Conservation (phyloP, 164 flowering plant genomes). For the Sextonia rubra region DNA sequence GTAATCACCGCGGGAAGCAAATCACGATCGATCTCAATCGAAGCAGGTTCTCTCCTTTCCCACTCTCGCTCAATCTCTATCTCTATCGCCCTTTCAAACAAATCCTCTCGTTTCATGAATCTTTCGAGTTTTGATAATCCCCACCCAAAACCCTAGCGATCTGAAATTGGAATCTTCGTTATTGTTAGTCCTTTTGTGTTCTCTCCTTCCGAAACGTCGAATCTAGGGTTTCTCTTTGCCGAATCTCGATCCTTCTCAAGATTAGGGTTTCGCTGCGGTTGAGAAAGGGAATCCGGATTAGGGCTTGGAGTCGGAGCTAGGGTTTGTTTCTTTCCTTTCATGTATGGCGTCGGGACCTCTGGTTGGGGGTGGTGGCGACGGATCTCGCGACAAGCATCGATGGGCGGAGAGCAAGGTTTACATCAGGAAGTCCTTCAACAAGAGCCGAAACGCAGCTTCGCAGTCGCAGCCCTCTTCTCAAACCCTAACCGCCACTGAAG, state of each 20-base stretch:
- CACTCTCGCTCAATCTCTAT: neutral
- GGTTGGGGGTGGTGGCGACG: constrained; percentile 41
- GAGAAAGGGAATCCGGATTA: neutral
- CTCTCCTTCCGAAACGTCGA: no score
- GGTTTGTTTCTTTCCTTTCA: constrained; percentile 16
- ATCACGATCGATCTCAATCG: neutral
- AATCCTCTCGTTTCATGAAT: neutral
- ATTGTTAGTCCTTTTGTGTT: no score
- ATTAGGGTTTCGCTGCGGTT: neutral
- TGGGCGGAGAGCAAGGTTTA: constrained; percentile 60
- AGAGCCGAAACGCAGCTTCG: constrained; percentile 16
- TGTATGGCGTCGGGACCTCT: constrained; percentile 80
- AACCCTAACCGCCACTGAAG: constrained; percentile 14
- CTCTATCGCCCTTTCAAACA: neutral
- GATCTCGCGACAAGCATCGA: constrained; percentile 47
- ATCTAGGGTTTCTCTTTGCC: neutral
- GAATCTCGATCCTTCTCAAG: neutral
- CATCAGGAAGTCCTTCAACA: constrained; percentile 42
- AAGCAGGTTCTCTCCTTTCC: neutral
- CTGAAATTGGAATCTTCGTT: neutral
- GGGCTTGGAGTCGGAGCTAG: neutral
- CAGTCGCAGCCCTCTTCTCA: constrained; percentile 15
- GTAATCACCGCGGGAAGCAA: no score
- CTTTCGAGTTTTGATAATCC: neutral
- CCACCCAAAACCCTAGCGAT: constrained; percentile 4